phyloP scores from a whole-genome alignment of 257 asterid genomes.

The Przewalskia tangutica region DNA sequence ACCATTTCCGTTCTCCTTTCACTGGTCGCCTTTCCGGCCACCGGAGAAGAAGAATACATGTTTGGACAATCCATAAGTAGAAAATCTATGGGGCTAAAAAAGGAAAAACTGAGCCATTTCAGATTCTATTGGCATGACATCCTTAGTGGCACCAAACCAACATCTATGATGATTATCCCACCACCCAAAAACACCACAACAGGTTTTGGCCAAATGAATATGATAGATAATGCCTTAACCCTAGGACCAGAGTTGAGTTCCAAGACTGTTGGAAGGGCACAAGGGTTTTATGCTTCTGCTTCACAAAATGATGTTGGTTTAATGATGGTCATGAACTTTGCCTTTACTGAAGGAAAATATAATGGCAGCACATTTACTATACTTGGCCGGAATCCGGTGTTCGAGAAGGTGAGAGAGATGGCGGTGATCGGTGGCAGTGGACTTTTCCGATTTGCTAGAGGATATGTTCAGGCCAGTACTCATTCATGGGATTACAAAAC shows the following conservation, averaged over 20 bases:
- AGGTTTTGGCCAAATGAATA: not conserved
- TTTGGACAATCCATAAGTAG: not conserved
- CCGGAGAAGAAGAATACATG: not conserved
- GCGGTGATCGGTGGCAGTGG: slow-evolving; percentile 10
- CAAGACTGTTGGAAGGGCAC: slow-evolving; percentile 5
- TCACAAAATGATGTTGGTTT: not conserved
- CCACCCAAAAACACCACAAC: not conserved
- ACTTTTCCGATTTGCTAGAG: slow-evolving; percentile 12
- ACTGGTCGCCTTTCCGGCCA: not conserved
- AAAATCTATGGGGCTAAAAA: not conserved
- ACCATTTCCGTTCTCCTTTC: not conserved
- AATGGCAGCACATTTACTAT: slow-evolving; percentile 5
- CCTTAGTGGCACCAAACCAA: not conserved
- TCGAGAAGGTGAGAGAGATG: slow-evolving; percentile 9
- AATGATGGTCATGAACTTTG: slow-evolving; percentile 9
- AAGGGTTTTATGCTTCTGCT: slow-evolving; percentile 9
- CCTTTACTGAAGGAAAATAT: slow-evolving; percentile 7
- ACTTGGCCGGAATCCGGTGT: slow-evolving; percentile 5
- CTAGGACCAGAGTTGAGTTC: slow-evolving; percentile 2
- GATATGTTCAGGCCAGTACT: slow-evolving; percentile 1
- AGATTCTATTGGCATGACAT: slow-evolving; percentile 9
- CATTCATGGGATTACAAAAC: not conserved
- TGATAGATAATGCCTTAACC: slow-evolving; percentile 8
- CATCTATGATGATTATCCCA: slow-evolving; percentile 2
- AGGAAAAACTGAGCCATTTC: slow-evolving; percentile 6